These are phyloP conservation scores for Protomyces arabidopsidicola DNA, from an alignment of 1,139 yeast genomes.

Conservation along the genomic window DNA sequence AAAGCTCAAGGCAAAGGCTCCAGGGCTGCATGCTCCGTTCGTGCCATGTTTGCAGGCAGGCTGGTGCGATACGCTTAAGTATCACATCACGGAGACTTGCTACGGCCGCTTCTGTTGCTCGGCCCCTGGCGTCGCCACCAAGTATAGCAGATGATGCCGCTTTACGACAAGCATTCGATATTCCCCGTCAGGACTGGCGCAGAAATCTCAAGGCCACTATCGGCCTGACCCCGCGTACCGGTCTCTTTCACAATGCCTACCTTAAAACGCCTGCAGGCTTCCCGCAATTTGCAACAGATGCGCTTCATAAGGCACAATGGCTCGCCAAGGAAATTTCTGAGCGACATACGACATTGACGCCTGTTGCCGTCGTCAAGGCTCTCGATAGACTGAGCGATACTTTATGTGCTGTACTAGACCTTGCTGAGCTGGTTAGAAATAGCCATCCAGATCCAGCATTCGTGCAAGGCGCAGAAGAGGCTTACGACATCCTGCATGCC, in stretches of 20 bases:
- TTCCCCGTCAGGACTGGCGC: conserved; percentile 26
- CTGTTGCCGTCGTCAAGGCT: conserved; percentile 54
- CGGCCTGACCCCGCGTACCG: conserved; percentile 42
- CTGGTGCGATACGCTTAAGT: background rate
- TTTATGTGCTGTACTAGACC: conserved; percentile 85
- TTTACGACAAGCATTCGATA: conserved; percentile 33
- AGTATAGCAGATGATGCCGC: conserved; percentile 30
- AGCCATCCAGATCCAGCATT: conserved; percentile 68
- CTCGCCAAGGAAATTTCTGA: conserved; percentile 54
- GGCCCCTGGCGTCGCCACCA: background rate
- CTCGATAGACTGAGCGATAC: conserved; percentile 84
- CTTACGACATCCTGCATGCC: conserved; percentile 85
- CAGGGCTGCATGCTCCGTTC: background rate
- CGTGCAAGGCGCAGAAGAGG: conserved; percentile 75
- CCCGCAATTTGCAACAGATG: conserved; percentile 58
- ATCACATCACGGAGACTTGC: background rate
- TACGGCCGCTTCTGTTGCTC: background rate
- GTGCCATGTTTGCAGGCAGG: background rate
- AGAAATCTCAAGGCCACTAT: background rate
- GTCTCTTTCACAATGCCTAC: conserved; percentile 69
- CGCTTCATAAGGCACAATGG: conserved; percentile 58
- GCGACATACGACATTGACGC: conserved; percentile 46
- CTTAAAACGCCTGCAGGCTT: conserved; percentile 68
- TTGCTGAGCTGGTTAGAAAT: conserved; percentile 87
- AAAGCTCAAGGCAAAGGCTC: too few relatives aligned